A percentile compares a stretch with the other conserved stretches of the same genome.
Conservation (phyloP, 257 asterid genomes). For the Petunia secreta region DNA sequence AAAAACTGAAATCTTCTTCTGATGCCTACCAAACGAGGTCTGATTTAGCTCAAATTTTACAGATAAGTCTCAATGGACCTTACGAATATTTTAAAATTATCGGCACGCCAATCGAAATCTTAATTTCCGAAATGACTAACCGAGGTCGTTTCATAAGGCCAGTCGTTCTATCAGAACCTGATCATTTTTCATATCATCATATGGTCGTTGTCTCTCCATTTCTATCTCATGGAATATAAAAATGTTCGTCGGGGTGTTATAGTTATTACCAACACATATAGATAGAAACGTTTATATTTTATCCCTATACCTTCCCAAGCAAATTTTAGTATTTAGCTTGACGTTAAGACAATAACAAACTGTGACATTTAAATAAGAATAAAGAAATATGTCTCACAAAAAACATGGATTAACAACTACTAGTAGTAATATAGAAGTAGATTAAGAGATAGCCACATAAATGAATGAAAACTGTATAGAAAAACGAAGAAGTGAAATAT, state of each 20-base stretch:
- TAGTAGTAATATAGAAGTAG: not conserved
- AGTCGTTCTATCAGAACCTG: not conserved
- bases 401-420: not conserved
- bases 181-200: not conserved
- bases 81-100: too few species aligned
- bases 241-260: not conserved
- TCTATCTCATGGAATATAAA: not conserved
- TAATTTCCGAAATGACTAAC: too few species aligned
- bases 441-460: not conserved
- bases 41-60: too few species aligned
- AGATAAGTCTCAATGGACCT: too few species aligned
- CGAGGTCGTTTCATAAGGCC: too few species aligned
- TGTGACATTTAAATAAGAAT: not conserved
- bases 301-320: not conserved
- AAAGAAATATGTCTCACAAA: not conserved
- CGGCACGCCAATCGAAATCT: too few species aligned
- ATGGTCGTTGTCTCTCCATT: not conserved
- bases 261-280: not conserved
- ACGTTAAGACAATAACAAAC: not conserved
- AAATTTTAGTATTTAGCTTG: conserved; percentile 9
- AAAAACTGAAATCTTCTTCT: too few species aligned
- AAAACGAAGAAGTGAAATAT: too few species aligned
- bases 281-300: not conserved
- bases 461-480: not conserved
- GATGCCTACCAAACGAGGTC: too few species aligned